A percentile compares a stretch with the other conserved stretches of the same genome.
phyloP scores from a whole-genome alignment of 768 basidiomycete genomes.

The Coprinellus aureogranulatus region DNA sequence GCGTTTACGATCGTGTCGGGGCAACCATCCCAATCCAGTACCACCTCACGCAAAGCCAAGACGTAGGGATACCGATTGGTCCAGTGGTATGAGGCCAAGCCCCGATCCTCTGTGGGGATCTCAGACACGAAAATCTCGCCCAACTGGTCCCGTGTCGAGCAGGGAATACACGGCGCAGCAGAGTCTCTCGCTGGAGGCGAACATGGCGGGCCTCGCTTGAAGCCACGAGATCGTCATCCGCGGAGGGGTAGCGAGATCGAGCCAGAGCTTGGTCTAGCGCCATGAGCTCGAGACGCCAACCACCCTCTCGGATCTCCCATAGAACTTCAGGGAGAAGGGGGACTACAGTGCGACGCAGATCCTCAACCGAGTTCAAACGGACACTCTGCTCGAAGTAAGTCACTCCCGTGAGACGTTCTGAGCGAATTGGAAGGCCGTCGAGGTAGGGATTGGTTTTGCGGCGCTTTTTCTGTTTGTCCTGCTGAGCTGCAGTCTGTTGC shows the following conservation, averaged over 20 bases:
- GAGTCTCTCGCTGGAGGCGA: not conserved
- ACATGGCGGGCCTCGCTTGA: not conserved
- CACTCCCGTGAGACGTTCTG: not conserved
- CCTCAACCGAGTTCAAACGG: not conserved
- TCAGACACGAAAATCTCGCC: not conserved
- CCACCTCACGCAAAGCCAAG: not conserved
- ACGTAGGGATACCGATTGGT: not conserved
- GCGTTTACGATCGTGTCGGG: not conserved
- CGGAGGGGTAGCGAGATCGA: not conserved
- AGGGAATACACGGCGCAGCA: not conserved
- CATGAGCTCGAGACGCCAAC: constrained; percentile 1
- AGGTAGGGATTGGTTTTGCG: not conserved
- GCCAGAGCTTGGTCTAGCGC: constrained; percentile 2
- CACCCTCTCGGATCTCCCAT: constrained; percentile 3
- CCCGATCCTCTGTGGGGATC: not conserved
- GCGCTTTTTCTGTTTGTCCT: not conserved
- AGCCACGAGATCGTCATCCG: not conserved
- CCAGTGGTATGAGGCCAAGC: not conserved
- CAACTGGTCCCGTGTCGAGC: constrained; percentile 10
- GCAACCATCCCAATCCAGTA: not conserved
- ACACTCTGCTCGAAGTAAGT: not conserved
- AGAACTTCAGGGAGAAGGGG: not conserved
- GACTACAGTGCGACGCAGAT: not conserved
- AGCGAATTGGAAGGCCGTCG: not conserved
- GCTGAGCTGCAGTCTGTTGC: not conserved